Evolutionary conservation across 2,329 filamentous ascomycete species (phyloP).

Genomic region (Lasiodiplodia gonubiensis): DNA sequence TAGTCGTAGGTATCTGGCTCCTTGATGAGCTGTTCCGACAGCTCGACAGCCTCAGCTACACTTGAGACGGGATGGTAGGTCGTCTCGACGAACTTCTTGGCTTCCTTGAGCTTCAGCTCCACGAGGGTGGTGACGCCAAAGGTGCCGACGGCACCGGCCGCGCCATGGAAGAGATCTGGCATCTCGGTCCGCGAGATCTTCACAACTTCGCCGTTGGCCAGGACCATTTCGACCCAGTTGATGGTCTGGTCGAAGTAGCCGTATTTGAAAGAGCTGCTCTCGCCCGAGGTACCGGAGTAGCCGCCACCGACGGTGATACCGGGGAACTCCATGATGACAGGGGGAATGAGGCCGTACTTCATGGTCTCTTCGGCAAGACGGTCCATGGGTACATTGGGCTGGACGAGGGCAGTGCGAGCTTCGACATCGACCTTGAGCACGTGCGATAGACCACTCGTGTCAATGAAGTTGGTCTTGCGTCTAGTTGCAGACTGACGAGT

Average conservation of each 20-base stretch:
- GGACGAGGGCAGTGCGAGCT: conserved; percentile 65
- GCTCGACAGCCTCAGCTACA: conserved; percentile 50
- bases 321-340: conserved; percentile 74
- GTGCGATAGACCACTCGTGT: conserved; percentile 68
- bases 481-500: conserved; percentile 60
- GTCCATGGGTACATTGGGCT: conserved; percentile 75
- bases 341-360: conserved; percentile 63
- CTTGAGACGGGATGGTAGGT: conserved; percentile 53
- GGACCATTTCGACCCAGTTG: conserved; percentile 67
- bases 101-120: conserved; percentile 54
- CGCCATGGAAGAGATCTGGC: conserved; percentile 67
- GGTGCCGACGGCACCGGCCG: conserved; percentile 69
- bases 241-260: conserved; percentile 70
- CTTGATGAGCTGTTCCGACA: conserved; percentile 44
- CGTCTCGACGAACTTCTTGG: conserved; percentile 56
- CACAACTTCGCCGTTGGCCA: conserved; percentile 64
- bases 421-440: conserved; percentile 65
- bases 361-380: conserved; percentile 64
- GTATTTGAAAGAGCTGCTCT: conserved; percentile 72
- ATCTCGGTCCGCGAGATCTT: conserved; percentile 61
- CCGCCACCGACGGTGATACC: conserved; percentile 74
- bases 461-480: conserved; percentile 61
- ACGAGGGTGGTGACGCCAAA: conserved; percentile 69
- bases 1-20: conserved; percentile 49
- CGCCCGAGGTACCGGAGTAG: conserved; percentile 70